Conservation (phyloP, 306 rosid species). For the Purshia tridentata region DNA sequence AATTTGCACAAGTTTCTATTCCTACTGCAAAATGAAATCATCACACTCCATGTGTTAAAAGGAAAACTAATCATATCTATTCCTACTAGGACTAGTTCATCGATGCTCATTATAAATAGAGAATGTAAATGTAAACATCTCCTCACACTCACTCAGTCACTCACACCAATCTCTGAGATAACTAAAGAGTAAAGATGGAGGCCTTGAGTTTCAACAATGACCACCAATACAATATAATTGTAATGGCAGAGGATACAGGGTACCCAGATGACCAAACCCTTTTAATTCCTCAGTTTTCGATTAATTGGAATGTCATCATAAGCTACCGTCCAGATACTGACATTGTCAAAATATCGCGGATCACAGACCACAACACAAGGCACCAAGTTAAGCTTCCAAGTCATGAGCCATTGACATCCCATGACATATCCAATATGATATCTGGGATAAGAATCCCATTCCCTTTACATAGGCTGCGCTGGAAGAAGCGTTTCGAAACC, state of each 20-base stretch:
- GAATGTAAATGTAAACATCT: too few species aligned
- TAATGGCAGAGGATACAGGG: neutral
- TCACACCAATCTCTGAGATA: neutral
- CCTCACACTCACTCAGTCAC: too few species aligned
- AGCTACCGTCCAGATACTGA: neutral
- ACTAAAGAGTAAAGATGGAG: neutral
- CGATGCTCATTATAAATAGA: too few species aligned
- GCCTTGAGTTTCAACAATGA: neutral
- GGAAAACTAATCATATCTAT: too few species aligned
- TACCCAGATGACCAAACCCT: neutral
- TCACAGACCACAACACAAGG: neutral
- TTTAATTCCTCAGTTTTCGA: neutral
- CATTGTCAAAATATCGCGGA: neutral
- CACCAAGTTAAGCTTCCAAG: neutral
- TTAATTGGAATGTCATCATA: neutral
- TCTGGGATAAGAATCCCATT: neutral
- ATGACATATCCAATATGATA: neutral
- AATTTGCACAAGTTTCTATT: too few species aligned
- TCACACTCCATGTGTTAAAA: too few species aligned
- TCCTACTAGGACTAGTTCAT: too few species aligned
- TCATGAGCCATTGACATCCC: neutral
- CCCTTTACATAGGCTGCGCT: neutral
- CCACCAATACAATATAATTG: neutral
- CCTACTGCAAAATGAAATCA: too few species aligned
- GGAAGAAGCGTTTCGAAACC: neutral